phyloP scores from a whole-genome alignment of 140 eudicot genomes.

The Cichorium intybus region DNA sequence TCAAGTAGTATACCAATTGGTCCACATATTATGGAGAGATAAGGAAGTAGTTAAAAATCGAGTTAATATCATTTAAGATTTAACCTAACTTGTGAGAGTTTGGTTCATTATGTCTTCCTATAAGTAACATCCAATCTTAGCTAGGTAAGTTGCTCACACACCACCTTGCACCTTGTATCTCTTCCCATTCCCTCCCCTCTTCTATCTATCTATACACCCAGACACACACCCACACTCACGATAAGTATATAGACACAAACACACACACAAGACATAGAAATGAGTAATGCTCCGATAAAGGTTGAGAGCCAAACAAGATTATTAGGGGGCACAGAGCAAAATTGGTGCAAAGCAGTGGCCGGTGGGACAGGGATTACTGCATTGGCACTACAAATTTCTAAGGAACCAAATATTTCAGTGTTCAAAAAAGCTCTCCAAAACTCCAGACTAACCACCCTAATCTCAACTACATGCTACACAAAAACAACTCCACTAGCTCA shows the following conservation, averaged over 20 bases:
- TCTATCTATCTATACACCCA: too few relatives aligned
- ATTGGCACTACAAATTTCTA: slow-evolving; percentile 67
- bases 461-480: slow-evolving; percentile 72
- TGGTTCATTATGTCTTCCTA: slow-evolving; percentile 15
- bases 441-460: slow-evolving; percentile 65
- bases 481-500: slow-evolving; percentile 36
- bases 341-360: slow-evolving; percentile 87
- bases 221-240: too few relatives aligned
- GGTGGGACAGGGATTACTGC: slow-evolving; percentile 86
- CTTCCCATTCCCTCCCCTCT: too few relatives aligned
- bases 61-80: slow-evolving; percentile 27
- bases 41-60: slow-evolving; percentile 19
- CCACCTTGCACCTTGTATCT: too few relatives aligned
- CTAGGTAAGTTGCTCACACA: too few relatives aligned
- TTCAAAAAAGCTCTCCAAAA: slow-evolving; percentile 61
- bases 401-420: slow-evolving; percentile 38
- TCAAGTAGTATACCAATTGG: neutral
- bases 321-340: slow-evolving; percentile 69
- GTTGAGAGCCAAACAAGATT: slow-evolving; percentile 37
- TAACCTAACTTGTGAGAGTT: slow-evolving; percentile 20
- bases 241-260: too few relatives aligned
- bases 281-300: slow-evolving; percentile 12
- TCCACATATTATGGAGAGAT: slow-evolving; percentile 11
- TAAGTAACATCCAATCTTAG: slow-evolving; percentile 15
- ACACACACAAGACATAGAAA: slow-evolving; percentile 5